These are phyloP conservation scores for Ramularia endophylla DNA, from an alignment of 2,329 filamentous ascomycete genomes.

Conservation along the genomic window DNA sequence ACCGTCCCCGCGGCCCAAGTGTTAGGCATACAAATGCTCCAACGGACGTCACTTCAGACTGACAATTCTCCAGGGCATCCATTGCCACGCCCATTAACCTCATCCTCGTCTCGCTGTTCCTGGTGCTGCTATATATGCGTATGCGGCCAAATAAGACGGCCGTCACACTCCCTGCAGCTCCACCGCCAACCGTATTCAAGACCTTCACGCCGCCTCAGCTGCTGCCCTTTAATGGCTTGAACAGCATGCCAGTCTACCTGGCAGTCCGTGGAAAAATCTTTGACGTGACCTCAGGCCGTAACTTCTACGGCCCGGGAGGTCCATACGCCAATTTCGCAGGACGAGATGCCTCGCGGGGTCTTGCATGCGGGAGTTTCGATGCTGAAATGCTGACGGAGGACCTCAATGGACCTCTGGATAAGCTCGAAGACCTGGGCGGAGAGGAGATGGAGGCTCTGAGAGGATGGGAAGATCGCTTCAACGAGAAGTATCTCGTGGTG, in stretches of 20 bases:
- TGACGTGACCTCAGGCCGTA: slow-evolving; percentile 77
- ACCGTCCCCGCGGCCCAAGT: too few species aligned
- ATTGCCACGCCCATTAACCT: slow-evolving; percentile 57
- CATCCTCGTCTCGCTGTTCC: slow-evolving; percentile 53
- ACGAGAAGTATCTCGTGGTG: slow-evolving; percentile 92
- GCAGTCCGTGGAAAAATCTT: slow-evolving; percentile 89
- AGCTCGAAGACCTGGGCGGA: slow-evolving; percentile 60
- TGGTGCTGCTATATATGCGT: slow-evolving; percentile 53
- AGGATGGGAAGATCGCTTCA: slow-evolving; percentile 91
- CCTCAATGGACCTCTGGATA: slow-evolving; percentile 75
- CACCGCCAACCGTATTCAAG: slow-evolving; percentile 74
- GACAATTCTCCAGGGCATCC: slow-evolving; percentile 40
- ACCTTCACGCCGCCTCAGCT: slow-evolving; percentile 78
- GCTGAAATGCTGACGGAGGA: slow-evolving; percentile 92
- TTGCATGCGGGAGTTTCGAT: slow-evolving; percentile 90
- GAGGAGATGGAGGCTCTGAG: slow-evolving; percentile 78
- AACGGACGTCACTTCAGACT: too few species aligned
- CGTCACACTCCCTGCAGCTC: slow-evolving; percentile 46
- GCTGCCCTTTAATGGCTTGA: slow-evolving; percentile 75
- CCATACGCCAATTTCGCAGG: slow-evolving; percentile 97
- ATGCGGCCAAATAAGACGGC: slow-evolving; percentile 48
- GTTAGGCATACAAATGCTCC: slow-evolving; percentile 7
- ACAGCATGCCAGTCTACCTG: slow-evolving; percentile 72
- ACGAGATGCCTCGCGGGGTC: slow-evolving; percentile 77
- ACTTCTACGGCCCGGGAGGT: slow-evolving; percentile 94